These are phyloP conservation scores for Picocystis sp. DNA, from an alignment of 163 green algal genomes.

Conservation along the genomic window DNA sequence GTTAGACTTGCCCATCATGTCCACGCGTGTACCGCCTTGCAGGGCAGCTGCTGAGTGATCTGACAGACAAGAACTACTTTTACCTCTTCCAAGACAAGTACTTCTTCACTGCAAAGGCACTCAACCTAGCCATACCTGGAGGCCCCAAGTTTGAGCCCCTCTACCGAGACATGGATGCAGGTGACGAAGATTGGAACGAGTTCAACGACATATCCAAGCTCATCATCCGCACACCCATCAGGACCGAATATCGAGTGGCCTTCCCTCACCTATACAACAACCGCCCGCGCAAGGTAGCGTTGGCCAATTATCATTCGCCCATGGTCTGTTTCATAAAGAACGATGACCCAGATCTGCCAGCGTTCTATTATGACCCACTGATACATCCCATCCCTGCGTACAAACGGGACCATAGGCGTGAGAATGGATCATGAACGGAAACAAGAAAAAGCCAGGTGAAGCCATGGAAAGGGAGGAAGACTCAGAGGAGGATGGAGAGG, in stretches of 20 bases:
- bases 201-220: constrained; percentile 99
- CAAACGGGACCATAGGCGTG: constrained; percentile 25
- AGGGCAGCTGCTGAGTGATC: constrained; percentile 85
- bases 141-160: constrained; percentile 98
- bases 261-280: constrained; percentile 99
- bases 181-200: constrained; percentile 98
- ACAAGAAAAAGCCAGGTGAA: not conserved
- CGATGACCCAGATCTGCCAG: constrained; percentile 95
- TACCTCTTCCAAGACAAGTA: constrained; percentile 92
- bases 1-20: constrained; percentile 88
- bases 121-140: constrained; percentile 96
- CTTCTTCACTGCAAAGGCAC: constrained; percentile 82
- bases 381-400: constrained; percentile 94
- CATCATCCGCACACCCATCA: constrained; percentile 68
- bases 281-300: constrained; percentile 76
- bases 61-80: constrained; percentile 98
- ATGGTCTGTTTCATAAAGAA: constrained; percentile 98
- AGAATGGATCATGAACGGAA: not conserved
- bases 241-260: constrained; percentile 35
- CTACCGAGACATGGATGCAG: constrained; percentile 59
- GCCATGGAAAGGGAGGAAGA: constrained; percentile 1
- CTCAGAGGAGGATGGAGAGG: constrained; percentile 60
- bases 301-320: constrained; percentile 80
- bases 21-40: constrained; percentile 62
- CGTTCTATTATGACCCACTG: constrained; percentile 98